Conservation (phyloP, 2,329 filamentous ascomycete genomes). For the Hypoxylon sp. region DNA sequence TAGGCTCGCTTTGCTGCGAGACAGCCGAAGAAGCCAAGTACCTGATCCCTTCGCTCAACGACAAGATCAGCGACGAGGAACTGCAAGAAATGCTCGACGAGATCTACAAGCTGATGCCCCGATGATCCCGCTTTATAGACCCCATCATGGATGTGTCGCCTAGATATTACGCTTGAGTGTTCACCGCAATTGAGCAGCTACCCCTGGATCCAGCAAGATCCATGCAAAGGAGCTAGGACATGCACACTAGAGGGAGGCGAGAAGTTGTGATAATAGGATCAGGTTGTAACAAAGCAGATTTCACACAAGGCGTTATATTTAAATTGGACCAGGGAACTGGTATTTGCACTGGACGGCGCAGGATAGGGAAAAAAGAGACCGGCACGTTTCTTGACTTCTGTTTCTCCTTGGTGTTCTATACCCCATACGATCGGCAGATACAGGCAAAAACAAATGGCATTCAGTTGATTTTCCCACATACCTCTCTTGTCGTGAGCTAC, state of each 20-base stretch:
- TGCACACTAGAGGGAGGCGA: neutral
- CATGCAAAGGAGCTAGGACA: neutral
- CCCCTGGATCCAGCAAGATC: neutral
- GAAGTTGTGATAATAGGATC: slow-evolving; percentile 12
- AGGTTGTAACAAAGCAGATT: slow-evolving; percentile 9
- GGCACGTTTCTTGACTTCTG: slow-evolving; percentile 35
- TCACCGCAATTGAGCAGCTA: slow-evolving; percentile 3
- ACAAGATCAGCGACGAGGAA: slow-evolving; percentile 93
- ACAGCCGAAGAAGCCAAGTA: slow-evolving; percentile 96
- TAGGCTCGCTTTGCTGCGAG: slow-evolving; percentile 93
- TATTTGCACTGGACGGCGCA: slow-evolving; percentile 44
- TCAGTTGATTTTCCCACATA: slow-evolving; percentile 19
- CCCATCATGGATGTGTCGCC: neutral
- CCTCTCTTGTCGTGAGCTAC: neutral
- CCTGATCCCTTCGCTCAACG: slow-evolving; percentile 87
- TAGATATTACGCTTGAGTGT: neutral
- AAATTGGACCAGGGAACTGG: slow-evolving; percentile 36
- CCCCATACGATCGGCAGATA: slow-evolving; percentile 42
- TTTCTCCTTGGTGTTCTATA: slow-evolving; percentile 40
- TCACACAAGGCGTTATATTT: slow-evolving; percentile 30
- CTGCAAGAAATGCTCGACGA: slow-evolving; percentile 91
- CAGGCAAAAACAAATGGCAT: slow-evolving; percentile 38
- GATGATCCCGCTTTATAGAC: slow-evolving; percentile 36
- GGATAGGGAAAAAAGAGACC: slow-evolving; percentile 40
- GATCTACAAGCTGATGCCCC: slow-evolving; percentile 79